Conservation (phyloP, 371 early-diverging fungal genomes). For the Mortierella sp. region DNA sequence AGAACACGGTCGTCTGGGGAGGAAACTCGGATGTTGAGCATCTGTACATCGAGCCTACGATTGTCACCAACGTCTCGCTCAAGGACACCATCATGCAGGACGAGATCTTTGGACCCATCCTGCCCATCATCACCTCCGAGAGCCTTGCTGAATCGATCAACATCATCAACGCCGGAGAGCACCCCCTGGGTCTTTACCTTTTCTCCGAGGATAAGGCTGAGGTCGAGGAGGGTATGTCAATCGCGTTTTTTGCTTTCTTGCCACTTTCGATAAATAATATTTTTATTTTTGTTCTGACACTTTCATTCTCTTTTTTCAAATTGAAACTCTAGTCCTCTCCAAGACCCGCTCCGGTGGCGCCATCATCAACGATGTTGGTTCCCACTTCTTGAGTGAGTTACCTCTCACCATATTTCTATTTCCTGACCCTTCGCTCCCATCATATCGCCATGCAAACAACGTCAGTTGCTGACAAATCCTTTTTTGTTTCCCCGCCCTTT, state of each 20-base stretch:
- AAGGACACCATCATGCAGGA: slow-evolving; percentile 63
- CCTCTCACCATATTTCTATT: neutral
- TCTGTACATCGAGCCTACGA: slow-evolving; percentile 62
- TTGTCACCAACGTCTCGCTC: slow-evolving; percentile 59
- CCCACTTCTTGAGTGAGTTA: slow-evolving; percentile 32
- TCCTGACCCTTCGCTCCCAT: neutral
- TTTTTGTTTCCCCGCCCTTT: neutral
- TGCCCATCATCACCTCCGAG: slow-evolving; percentile 79
- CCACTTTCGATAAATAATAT: too few species aligned
- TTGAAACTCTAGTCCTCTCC: slow-evolving; percentile 58
- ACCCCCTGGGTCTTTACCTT: slow-evolving; percentile 82
- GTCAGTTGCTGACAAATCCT: neutral
- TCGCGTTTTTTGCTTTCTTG: neutral
- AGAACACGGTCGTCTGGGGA: slow-evolving; percentile 59
- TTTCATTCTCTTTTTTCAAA: neutral
- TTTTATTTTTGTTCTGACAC: neutral
- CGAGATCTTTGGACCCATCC: slow-evolving; percentile 79
- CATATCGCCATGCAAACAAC: neutral
- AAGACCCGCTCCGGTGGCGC: slow-evolving; percentile 81
- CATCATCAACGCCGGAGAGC: slow-evolving; percentile 67
- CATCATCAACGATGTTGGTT: slow-evolving; percentile 78
- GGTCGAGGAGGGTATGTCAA: slow-evolving; percentile 38
- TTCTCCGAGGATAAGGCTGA: slow-evolving; percentile 59
- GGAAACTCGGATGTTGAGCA: slow-evolving; percentile 42
- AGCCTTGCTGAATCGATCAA: slow-evolving; percentile 73